Conservation (phyloP, 2,329 filamentous ascomycete genomes). For the Colletotrichum sp. region DNA sequence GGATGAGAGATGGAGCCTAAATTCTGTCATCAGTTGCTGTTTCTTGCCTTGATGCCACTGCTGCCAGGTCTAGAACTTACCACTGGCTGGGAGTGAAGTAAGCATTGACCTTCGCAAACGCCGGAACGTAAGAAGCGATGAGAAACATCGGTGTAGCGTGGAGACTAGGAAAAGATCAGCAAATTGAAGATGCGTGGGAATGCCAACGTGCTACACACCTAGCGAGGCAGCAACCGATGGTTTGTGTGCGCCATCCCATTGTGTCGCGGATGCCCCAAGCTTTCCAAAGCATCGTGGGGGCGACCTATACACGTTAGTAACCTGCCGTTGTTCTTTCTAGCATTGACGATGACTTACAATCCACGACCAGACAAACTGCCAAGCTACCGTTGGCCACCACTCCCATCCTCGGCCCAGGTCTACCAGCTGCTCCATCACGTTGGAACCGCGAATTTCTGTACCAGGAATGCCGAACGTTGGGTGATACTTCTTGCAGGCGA, state of each 20-base stretch:
- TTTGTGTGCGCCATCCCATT: constrained; percentile 62
- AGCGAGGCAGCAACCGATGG: constrained; percentile 41
- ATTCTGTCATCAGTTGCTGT: background rate
- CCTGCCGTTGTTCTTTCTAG: background rate
- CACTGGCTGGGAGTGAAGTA: constrained; percentile 58
- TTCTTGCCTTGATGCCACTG: background rate
- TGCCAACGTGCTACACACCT: constrained; percentile 24
- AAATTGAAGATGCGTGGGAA: background rate
- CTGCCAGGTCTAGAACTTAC: constrained; percentile 31
- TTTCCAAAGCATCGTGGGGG: constrained; percentile 55
- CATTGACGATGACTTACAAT: constrained; percentile 31
- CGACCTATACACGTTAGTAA: constrained; percentile 33
- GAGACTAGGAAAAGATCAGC: constrained; percentile 37
- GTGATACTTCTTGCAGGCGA: constrained; percentile 63
- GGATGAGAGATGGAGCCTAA: constrained; percentile 52
- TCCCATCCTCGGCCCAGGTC: constrained; percentile 57
- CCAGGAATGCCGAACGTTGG: constrained; percentile 49
- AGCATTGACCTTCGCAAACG: constrained; percentile 45
- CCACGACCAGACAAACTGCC: constrained; percentile 61
- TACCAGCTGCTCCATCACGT: constrained; percentile 43
- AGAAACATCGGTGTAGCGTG: constrained; percentile 63
- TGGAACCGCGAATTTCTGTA: constrained; percentile 33
- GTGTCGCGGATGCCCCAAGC: constrained; percentile 59
- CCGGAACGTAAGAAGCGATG: constrained; percentile 46
- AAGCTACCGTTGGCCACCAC: constrained; percentile 62